Conservation (phyloP, 768 basidiomycete genomes). For the Panaeolus cyanescens region DNA sequence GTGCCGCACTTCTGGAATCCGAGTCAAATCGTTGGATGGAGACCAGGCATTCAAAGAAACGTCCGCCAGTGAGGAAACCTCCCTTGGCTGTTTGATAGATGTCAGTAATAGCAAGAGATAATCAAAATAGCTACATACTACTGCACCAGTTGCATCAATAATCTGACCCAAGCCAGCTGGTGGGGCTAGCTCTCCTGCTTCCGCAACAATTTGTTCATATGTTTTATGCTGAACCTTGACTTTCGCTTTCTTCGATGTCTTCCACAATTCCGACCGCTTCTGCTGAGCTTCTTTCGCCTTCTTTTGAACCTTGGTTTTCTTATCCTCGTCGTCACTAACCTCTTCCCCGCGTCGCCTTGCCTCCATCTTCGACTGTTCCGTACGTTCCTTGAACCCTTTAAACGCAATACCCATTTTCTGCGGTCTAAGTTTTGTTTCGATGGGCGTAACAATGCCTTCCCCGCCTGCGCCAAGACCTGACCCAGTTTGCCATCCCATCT, state of each 20-base stretch:
- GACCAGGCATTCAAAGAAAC: slow-evolving; percentile 80
- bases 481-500: slow-evolving; percentile 94
- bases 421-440: slow-evolving; percentile 83
- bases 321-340: slow-evolving; percentile 74
- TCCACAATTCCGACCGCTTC: slow-evolving; percentile 82
- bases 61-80: slow-evolving; percentile 84
- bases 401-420: slow-evolving; percentile 88
- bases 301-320: slow-evolving; percentile 45
- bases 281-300: slow-evolving; percentile 55
- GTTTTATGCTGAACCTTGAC: slow-evolving; percentile 91
- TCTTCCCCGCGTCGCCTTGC: slow-evolving; percentile 72
- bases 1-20: slow-evolving; percentile 96
- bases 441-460: slow-evolving; percentile 85
- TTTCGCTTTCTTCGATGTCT: slow-evolving; percentile 82
- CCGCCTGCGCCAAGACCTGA: slow-evolving; percentile 74
- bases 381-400: slow-evolving; percentile 87
- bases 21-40: slow-evolving; percentile 82
- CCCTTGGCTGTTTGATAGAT: slow-evolving; percentile 61
- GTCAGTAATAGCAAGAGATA: slow-evolving; percentile 8
- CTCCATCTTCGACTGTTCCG: slow-evolving; percentile 81
- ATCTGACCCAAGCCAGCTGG: slow-evolving; percentile 76
- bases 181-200: slow-evolving; percentile 67
- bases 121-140: slow-evolving; percentile 52
- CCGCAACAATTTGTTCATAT: slow-evolving; percentile 93
- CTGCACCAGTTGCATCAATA: slow-evolving; percentile 92